Percentiles rank a stretch among this genome's conserved stretches.
Evolutionary conservation across 2,329 filamentous ascomycete species (phyloP).

Genomic region (Penicillium sp.): DNA sequence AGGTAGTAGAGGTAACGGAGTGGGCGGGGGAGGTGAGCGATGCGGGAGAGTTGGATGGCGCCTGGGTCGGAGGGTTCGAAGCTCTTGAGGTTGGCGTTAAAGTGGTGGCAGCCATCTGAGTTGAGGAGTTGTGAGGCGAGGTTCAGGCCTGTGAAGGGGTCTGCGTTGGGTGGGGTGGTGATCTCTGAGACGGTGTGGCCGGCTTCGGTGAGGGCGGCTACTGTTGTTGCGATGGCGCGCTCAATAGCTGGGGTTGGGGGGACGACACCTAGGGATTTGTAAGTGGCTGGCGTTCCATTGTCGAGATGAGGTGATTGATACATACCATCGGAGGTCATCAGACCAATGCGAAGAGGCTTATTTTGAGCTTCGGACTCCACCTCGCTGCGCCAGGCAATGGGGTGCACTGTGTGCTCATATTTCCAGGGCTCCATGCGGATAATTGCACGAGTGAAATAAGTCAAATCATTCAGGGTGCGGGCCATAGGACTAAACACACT

Average conservation of each 20-base stretch:
- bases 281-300: background rate
- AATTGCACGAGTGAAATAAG: conserved; percentile 77
- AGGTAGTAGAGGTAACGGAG: conserved; percentile 84
- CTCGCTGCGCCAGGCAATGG: conserved; percentile 72
- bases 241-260: conserved; percentile 81
- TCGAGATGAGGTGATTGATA: background rate
- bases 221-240: conserved; percentile 71
- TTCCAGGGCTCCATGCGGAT: conserved; percentile 83
- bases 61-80: conserved; percentile 80
- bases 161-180: conserved; percentile 68
- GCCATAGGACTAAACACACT: conserved; percentile 93
- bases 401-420: conserved; percentile 83
- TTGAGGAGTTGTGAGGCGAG: conserved; percentile 80
- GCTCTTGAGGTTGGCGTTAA: conserved; percentile 70
- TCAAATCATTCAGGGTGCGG: conserved; percentile 75
- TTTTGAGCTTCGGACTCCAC: conserved; percentile 59
- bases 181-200: conserved; percentile 74
- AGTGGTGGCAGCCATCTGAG: conserved; percentile 78
- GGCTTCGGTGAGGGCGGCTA: conserved; percentile 64
- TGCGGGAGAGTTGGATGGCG: conserved; percentile 69
- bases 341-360: conserved; percentile 69
- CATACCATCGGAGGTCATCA: conserved; percentile 70
- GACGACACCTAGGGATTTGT: conserved; percentile 62
- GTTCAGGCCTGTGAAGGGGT: conserved; percentile 72
- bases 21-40: conserved; percentile 70